Evolutionary conservation across 2,329 filamentous ascomycete genomes (phyloP).

Genomic region (Colletotrichum lentis): DNA sequence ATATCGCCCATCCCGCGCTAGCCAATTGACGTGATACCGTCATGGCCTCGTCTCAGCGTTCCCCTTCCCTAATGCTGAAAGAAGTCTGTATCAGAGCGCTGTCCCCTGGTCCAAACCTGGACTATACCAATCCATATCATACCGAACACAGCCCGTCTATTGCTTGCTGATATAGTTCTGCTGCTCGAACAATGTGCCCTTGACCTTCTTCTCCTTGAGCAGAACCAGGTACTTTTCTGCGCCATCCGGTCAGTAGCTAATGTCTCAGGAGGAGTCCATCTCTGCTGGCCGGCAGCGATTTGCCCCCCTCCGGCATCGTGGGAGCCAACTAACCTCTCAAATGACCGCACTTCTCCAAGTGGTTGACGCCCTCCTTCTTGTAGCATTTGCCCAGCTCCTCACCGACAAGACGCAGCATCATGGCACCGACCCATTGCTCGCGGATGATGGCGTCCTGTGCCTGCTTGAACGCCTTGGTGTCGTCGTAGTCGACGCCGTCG

Average conservation of each 20-base stretch:
- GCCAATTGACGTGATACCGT: slow-evolving; percentile 27
- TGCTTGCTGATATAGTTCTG: slow-evolving; percentile 74
- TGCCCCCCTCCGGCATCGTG: not conserved
- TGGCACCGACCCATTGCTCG: slow-evolving; percentile 88
- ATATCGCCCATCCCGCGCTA: slow-evolving; percentile 32
- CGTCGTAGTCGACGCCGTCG: slow-evolving; percentile 86
- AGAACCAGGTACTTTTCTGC: slow-evolving; percentile 82
- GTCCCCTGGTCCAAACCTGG: slow-evolving; percentile 1
- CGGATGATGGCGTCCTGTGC: slow-evolving; percentile 83
- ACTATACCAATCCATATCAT: slow-evolving; percentile 12
- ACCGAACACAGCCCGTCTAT: slow-evolving; percentile 35
- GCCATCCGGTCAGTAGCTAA: slow-evolving; percentile 14
- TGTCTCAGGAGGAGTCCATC: slow-evolving; percentile 1
- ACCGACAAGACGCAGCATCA: slow-evolving; percentile 85
- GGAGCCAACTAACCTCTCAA: slow-evolving; percentile 74
- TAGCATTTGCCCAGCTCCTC: slow-evolving; percentile 90
- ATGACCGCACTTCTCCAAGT: slow-evolving; percentile 85
- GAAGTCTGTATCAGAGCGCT: slow-evolving; percentile 22
- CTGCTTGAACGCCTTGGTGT: slow-evolving; percentile 80
- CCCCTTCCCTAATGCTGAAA: slow-evolving; percentile 14
- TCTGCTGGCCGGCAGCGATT: not conserved
- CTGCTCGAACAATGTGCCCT: slow-evolving; percentile 81
- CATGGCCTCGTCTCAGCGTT: slow-evolving; percentile 23
- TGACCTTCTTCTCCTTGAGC: slow-evolving; percentile 78
- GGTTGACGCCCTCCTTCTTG: slow-evolving; percentile 83